Base-by-base conservation (phyloP, 257 asterid species). In the Galeopsis tetrahit region DNA sequence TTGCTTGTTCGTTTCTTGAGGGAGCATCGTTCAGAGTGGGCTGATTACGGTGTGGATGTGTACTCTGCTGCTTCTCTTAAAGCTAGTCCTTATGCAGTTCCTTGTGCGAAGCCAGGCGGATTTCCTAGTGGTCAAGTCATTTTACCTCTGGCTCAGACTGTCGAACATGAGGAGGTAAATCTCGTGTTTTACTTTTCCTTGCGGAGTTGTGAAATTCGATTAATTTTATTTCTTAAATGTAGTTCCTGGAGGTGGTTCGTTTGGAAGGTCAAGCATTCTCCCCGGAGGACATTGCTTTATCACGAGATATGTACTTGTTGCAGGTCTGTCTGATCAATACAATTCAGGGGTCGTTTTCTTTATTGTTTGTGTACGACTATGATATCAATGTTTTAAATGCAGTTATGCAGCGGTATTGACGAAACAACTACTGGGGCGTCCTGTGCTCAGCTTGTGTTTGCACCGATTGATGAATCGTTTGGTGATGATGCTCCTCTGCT, bases 21-120 rank as follows among this genome's bases (percentile, higher is more conserved):
- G 78, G 97, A 93, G 85, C 98, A 90, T 69, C 95, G 98, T 44
- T 87, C 95, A 0, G 98, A 93, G 70, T 93, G 98, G 98, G 93
- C 97, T 2, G 98, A 93, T 76, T 87, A 89, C 74, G 95, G 93
- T 6, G 95, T 93, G n/a, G 98, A 93, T 55, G 88, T 86, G 36
- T 90, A 90, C 83, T 81, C 90, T 60, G 95, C 97, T 74, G 98
- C 95, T 57, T 83, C 97, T 74, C 92, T 89, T 51, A 88, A 89
- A 85, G 88, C 90, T 64, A 89, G 85, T 73, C 91, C 96, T 1
- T 89, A 82, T 75, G 96, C 92, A 1, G 84, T 87, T 51, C 96
- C 98, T 58, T 82, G 90, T 70, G 80, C 91, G 36, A 89, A 87
- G 73, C 89, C 89, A 2, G 92, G 89, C 55, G 90, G 97, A 57